These are phyloP conservation scores for Kazachstania sp. DNA, from an alignment of 1,139 yeast species.

Conservation along the genomic window DNA sequence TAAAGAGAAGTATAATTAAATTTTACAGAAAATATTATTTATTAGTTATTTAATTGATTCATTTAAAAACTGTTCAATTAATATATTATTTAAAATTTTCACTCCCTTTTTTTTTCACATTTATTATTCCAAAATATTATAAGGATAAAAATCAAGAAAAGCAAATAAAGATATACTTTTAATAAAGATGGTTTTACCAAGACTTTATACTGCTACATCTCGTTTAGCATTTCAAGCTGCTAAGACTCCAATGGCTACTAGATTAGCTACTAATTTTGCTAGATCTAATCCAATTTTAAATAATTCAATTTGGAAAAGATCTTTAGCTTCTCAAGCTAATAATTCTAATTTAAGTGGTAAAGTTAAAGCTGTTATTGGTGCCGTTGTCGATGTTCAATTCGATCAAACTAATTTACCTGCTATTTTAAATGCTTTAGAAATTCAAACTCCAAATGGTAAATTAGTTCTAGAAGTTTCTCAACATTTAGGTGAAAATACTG, in stretches of 20 bases:
- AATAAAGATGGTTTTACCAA: conserved; percentile 61
- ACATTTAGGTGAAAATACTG: conserved; percentile 99
- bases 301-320: conserved; percentile 46
- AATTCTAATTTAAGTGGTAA: conserved; percentile 68
- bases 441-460: conserved; percentile 58
- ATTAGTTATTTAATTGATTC: no score
- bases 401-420: conserved; percentile 97
- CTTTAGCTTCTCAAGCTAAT: conserved; percentile 66
- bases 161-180: no score
- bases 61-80: no score
- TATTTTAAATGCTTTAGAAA: conserved; percentile 91
- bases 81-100: no score
- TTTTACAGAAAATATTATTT: no score
- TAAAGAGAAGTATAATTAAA: no score
- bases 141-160: no score
- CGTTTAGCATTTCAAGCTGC: conserved; percentile 89
- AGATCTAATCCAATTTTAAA: conserved; percentile 4
- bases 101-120: no score
- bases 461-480: conserved; percentile 97
- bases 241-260: conserved; percentile 32
- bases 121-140: no score
- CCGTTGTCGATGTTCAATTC: conserved; percentile 99
- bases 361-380: conserved; percentile 99
- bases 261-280: conserved; percentile 1
- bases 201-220: conserved; percentile 83